Evolutionary conservation across 805 yeast species (phyloP).

Genomic region (Maudiozyma bulderi): DNA sequence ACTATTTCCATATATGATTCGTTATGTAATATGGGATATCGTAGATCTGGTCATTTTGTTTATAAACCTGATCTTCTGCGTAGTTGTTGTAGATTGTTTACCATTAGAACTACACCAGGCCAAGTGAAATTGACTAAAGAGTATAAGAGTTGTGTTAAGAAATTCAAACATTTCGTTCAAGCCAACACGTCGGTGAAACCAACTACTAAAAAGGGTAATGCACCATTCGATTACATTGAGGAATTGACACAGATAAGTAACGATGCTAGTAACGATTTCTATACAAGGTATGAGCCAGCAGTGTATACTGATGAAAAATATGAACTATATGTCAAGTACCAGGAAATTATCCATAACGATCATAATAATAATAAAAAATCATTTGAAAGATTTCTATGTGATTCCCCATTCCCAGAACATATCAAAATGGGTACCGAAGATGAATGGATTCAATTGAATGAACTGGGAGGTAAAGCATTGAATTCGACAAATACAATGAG

Average conservation of each 20-base stretch:
- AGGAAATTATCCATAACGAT: conserved; percentile 61
- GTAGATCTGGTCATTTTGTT: conserved; percentile 66
- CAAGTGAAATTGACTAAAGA: conserved; percentile 49
- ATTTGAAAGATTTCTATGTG: conserved; percentile 61
- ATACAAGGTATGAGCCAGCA: conserved; percentile 46
- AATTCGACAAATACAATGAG: conserved; percentile 5
- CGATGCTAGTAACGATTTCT: conserved; percentile 15
- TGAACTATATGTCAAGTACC: conserved; percentile 57
- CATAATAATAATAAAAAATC: conserved; percentile 36
- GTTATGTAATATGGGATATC: conserved; percentile 62
- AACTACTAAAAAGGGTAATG: conserved; percentile 2
- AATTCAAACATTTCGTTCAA: conserved; percentile 32
- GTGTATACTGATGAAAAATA: conserved; percentile 49
- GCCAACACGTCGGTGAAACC: neutral
- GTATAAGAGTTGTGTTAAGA: conserved; percentile 53
- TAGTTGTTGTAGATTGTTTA: conserved; percentile 70
- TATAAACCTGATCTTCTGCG: conserved; percentile 60
- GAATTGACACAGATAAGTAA: conserved; percentile 34
- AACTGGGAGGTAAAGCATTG: conserved; percentile 28
- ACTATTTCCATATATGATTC: conserved; percentile 47
- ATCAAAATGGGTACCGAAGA: conserved; percentile 18
- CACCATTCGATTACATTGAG: conserved; percentile 22
- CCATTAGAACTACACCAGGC: conserved; percentile 54
- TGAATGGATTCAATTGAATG: conserved; percentile 23
- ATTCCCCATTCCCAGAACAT: conserved; percentile 44